Base-by-base conservation (phyloP, 257 asterid species). In the Rauvolfia tetraphylla region DNA sequence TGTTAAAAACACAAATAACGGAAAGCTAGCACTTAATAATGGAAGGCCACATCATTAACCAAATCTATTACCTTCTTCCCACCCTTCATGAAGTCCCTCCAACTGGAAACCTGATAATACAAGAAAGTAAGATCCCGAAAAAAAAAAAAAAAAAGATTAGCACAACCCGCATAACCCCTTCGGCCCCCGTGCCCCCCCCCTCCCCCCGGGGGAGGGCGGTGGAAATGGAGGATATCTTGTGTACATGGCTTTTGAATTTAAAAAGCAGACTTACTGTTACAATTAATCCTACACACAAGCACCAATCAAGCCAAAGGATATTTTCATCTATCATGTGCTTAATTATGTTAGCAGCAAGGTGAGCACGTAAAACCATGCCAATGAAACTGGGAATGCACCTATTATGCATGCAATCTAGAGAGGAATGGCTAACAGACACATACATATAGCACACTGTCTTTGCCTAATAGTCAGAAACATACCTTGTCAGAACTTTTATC, bases 51-150 rank as follows among this genome's bases (percentile, higher is more conserved):
- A 36, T 9, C 48, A 1, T 11, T 46, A 71, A 29, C 27, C 3
- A 72, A 44, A 22, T 27, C 44, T 31, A 7, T 81, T 72, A 94
- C 99, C 92, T 92, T 95, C 87, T 93, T 93, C 66, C 99, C 99
- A 48, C 97, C 98, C 81, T 95, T 95, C 98, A 91, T 89, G 66
- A 95, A 95, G 82, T 95, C 97, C 77, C 99, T 91, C 99, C 99
- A 93, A 90, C 98, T 95, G 41, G 97, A 90, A 75, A 95, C 99
- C 99, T 95, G 88, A 72, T 58, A 34, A 69, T 7, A 78, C 5
- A 34, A 67, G 44, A 74, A 71, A 71, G 22, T 27, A 38, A 76
- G 59, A n/a, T 12, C 8, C 22, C 48, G 71, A n/a, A 51, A 18
- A 46, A 36, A 63, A 59, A 38, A n/a, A 44, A 51, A 3, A 53